Conservation (phyloP, 805 yeast genomes). For the Sungouiella blattae region DNA sequence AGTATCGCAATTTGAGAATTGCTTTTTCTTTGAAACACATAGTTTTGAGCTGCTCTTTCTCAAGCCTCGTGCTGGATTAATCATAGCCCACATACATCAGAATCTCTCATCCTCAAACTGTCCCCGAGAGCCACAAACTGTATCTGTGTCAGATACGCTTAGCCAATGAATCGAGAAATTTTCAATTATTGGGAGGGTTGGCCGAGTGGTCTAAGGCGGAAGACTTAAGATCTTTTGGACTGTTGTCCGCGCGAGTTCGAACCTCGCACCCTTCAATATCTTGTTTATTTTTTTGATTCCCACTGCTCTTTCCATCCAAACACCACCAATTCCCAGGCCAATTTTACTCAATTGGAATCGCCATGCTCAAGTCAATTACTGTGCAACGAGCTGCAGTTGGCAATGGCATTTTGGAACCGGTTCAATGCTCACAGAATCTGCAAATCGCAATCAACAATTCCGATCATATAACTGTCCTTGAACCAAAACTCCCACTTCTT, state of each 20-base stretch:
- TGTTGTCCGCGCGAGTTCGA: conserved; percentile 52
- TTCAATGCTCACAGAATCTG: conserved; percentile 32
- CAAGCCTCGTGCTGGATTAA: too few species aligned
- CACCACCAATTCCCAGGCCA: background rate
- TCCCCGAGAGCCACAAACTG: too few species aligned
- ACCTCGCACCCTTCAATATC: conserved; percentile 49
- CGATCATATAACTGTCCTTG: conserved; percentile 30
- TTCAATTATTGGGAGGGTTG: conserved; percentile 44
- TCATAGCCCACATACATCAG: too few species aligned
- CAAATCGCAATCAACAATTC: conserved; percentile 37
- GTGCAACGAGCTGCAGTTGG: conserved; percentile 13
- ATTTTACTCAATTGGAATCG: background rate
- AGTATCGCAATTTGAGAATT: too few species aligned
- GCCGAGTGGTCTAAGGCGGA: conserved; percentile 54
- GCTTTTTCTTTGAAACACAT: too few species aligned
- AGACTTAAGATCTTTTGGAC: conserved; percentile 50
- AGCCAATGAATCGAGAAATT: background rate
- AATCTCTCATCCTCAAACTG: too few species aligned
- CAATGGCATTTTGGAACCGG: conserved; percentile 21
- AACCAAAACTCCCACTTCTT: conserved; percentile 35
- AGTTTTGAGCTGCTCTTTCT: too few species aligned
- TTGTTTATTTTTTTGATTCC: conserved; percentile 16
- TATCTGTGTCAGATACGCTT: too few species aligned
- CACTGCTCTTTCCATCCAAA: background rate
- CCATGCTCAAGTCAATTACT: conserved; percentile 6